Percentiles rank a stretch among this genome's conserved stretches.
Evolutionary conservation across 306 rosid genomes (phyloP).

Genomic region (Carpinus fangiana): DNA sequence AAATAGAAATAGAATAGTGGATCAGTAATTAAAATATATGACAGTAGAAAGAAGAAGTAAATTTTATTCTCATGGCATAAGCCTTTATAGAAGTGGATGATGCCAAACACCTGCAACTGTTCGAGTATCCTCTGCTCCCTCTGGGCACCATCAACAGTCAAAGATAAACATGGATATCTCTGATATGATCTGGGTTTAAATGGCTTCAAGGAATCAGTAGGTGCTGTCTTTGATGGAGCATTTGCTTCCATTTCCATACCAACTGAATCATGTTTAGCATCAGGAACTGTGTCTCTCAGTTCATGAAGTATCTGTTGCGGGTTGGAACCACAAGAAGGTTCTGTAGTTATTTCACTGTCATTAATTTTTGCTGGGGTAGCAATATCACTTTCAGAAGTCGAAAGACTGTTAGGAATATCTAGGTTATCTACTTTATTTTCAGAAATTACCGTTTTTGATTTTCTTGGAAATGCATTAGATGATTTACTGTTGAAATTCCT

Average conservation of each 20-base stretch:
- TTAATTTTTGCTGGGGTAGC: constrained; percentile 30
- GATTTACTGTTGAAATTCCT: constrained; percentile 58
- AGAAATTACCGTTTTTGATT: constrained; percentile 27
- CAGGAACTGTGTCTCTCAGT: constrained; percentile 33
- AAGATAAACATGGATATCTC: constrained; percentile 48
- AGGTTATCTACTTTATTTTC: constrained; percentile 37
- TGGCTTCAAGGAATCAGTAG: constrained; percentile 39
- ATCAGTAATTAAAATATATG: constrained; percentile 14
- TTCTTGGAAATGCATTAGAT: constrained; percentile 34
- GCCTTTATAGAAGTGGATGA: constrained; percentile 18
- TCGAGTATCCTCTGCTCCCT: constrained; percentile 81
- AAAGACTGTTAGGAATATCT: constrained; percentile 29
- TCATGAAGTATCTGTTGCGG: constrained; percentile 35
- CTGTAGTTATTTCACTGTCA: constrained; percentile 30
- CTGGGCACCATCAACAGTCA: constrained; percentile 46
- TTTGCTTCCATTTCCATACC: constrained; percentile 39
- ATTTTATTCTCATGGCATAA: too few species aligned
- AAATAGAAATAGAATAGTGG: constrained; percentile 9
- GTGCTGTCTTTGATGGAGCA: constrained; percentile 30
- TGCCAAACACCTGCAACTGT: constrained; percentile 61
- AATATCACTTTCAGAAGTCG: constrained; percentile 31
- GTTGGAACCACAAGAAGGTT: constrained; percentile 33
- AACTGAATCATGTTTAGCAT: constrained; percentile 31
- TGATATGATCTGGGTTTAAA: constrained; percentile 39
- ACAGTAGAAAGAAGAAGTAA: constrained; percentile 9